A percentile compares a stretch with the other conserved stretches of the same genome.
These are phyloP conservation scores for Physcomitrellopsis africana DNA, from an alignment of 225 moss, liverwort and hornwort genomes.

Conservation along the genomic window DNA sequence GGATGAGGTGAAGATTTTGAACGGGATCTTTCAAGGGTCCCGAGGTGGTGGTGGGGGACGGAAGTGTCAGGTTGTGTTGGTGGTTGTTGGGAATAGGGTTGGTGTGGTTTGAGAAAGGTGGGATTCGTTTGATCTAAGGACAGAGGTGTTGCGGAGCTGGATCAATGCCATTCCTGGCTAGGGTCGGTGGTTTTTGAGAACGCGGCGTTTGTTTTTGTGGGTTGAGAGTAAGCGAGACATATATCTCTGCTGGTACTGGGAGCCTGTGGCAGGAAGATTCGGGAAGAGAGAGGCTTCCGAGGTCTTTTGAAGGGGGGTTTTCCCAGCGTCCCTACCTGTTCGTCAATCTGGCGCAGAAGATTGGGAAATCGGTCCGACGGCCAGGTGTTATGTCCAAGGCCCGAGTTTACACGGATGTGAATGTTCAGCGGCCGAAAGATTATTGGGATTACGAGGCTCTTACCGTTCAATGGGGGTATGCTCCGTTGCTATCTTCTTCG, in stretches of 20 bases:
- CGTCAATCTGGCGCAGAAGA: conserved; percentile 83
- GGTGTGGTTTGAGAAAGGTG: background rate
- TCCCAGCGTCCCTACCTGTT: conserved; percentile 29
- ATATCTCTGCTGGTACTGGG: background rate
- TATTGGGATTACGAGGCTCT: conserved; percentile 76
- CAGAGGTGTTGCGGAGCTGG: background rate
- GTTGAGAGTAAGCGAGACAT: background rate
- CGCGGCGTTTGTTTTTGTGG: background rate
- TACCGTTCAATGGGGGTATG: conserved; percentile 75
- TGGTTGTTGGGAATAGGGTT: background rate
- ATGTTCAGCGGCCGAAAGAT: conserved; percentile 71
- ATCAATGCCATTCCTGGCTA: conserved; percentile 5
- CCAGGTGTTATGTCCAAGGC: conserved; percentile 88
- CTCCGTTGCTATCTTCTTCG: background rate
- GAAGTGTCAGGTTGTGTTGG: background rate
- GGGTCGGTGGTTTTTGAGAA: conserved; percentile 7
- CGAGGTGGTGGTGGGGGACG: background rate
- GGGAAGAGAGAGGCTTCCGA: background rate
- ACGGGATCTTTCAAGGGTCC: background rate
- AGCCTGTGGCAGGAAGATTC: background rate
- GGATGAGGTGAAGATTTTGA: background rate
- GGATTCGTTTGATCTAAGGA: conserved; percentile 4
- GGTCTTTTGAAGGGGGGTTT: background rate
- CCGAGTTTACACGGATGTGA: conserved; percentile 73
- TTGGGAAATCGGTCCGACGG: conserved; percentile 71